A percentile compares a stretch with the other conserved stretches of the same genome.
Conservation (phyloP, 1,284 basidiomycete genomes). For the Apiotrichum mycotoxinovorans region DNA sequence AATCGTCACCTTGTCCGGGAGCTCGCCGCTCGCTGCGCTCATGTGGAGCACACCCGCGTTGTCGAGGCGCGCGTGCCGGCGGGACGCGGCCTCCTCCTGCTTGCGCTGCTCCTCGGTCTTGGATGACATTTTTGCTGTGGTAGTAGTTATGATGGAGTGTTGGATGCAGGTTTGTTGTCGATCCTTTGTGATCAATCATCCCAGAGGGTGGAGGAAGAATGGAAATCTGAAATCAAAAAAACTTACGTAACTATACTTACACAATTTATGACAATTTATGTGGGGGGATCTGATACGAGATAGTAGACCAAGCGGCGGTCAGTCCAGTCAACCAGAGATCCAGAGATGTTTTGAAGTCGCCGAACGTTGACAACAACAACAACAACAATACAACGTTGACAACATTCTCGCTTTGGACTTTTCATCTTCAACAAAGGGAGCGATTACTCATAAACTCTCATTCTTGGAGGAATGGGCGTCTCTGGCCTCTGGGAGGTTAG, state of each 20-base stretch:
- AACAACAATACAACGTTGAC: neutral
- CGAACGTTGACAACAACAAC: too few relatives aligned
- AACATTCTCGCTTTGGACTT: neutral
- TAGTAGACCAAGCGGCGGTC: neutral
- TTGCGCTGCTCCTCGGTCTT: constrained; percentile 16
- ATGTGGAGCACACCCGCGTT: constrained; percentile 42
- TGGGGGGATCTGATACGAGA: neutral
- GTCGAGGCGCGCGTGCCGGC: constrained; percentile 33
- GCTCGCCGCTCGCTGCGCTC: constrained; percentile 25
- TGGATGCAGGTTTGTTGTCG: neutral
- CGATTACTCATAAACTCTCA: neutral
- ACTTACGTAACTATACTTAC: neutral
- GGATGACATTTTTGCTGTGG: neutral
- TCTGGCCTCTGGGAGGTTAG: constrained; percentile 51
- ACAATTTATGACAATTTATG: neutral
- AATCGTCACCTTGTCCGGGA: constrained; percentile 47
- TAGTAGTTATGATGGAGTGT: neutral
- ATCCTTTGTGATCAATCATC: too few relatives aligned
- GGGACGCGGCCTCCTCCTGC: constrained; percentile 17
- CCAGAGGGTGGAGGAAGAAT: neutral
- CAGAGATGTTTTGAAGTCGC: too few relatives aligned
- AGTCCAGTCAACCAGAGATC: neutral
- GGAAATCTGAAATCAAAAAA: neutral
- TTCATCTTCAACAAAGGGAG: too few relatives aligned
- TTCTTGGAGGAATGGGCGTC: constrained; percentile 44